Evolutionary conservation across 805 yeast species (phyloP).

Genomic region (Starmerella apis): DNA sequence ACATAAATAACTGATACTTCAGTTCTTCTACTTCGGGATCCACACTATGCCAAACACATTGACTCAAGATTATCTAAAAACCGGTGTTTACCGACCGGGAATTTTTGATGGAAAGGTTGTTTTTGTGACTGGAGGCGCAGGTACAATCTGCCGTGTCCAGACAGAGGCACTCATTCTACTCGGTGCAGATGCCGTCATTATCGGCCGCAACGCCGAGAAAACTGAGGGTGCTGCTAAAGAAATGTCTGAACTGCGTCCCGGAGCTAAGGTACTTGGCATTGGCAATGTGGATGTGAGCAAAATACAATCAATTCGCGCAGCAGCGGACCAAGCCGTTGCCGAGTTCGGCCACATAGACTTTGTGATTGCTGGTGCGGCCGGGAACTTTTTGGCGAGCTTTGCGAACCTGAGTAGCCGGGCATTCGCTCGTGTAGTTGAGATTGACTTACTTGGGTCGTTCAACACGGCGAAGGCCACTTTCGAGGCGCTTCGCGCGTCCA

Average conservation of each 20-base stretch:
- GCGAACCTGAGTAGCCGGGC: slow-evolving; percentile 73
- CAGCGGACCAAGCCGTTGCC: slow-evolving; percentile 55
- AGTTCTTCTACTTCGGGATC: too few species aligned
- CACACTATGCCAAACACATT: slow-evolving; percentile 29
- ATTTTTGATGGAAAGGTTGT: slow-evolving; percentile 76
- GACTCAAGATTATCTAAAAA: slow-evolving; percentile 24
- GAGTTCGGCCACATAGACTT: slow-evolving; percentile 70
- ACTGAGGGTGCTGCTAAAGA: slow-evolving; percentile 61
- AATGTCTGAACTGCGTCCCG: slow-evolving; percentile 45
- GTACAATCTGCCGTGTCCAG: slow-evolving; percentile 87
- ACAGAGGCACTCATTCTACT: slow-evolving; percentile 70
- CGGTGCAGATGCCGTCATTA: slow-evolving; percentile 79
- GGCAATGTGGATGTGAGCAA: slow-evolving; percentile 73
- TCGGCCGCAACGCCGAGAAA: slow-evolving; percentile 65
- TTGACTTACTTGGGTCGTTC: slow-evolving; percentile 79
- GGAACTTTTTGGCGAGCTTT: slow-evolving; percentile 77
- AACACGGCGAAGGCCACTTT: slow-evolving; percentile 80
- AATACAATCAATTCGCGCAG: slow-evolving; percentile 45
- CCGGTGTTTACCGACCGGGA: slow-evolving; percentile 40
- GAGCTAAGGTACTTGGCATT: slow-evolving; percentile 58
- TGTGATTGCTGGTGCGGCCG: slow-evolving; percentile 94
- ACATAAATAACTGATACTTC: neutral
- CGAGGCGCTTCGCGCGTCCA: slow-evolving; percentile 50
- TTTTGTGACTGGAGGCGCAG: slow-evolving; percentile 93
- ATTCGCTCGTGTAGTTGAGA: slow-evolving; percentile 74